Percentiles rank a stretch among this genome's conserved stretches.
Evolutionary conservation across 1,284 basidiomycete genomes (phyloP).

Genomic region (Afroboletus lepidellus): DNA sequence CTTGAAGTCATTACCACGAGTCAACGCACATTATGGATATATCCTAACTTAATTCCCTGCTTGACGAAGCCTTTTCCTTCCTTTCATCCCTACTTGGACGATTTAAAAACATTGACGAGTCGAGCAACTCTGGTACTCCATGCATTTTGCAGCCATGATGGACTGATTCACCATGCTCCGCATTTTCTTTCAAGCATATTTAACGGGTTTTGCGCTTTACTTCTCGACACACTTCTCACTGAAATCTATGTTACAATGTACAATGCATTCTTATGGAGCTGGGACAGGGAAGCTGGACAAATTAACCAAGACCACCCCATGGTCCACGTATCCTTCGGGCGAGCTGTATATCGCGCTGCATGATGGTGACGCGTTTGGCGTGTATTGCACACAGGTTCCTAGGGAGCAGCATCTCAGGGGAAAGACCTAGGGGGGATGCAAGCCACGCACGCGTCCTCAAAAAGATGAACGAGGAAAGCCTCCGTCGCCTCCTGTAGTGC

Average conservation of each 20-base stretch:
- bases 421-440: background rate
- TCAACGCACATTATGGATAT: conserved; percentile 26
- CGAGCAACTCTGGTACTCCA: conserved; percentile 6
- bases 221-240: conserved; percentile 12
- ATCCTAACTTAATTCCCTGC: conserved; percentile 20
- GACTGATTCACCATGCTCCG: conserved; percentile 16
- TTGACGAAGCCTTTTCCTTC: conserved; percentile 8
- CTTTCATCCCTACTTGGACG: conserved; percentile 19
- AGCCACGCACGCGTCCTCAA: conserved; percentile 88
- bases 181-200: conserved; percentile 13
- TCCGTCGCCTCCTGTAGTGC: conserved; percentile 95
- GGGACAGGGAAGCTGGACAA: background rate
- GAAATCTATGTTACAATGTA: conserved; percentile 30
- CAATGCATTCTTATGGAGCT: conserved; percentile 22
- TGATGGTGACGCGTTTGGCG: conserved; percentile 97
- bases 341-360: conserved; percentile 96
- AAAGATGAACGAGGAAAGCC: conserved; percentile 90
- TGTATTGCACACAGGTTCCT: conserved; percentile 96
- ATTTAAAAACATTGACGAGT: conserved; percentile 12
- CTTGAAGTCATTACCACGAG: conserved; percentile 13
- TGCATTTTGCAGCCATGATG: conserved; percentile 17
- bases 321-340: conserved; percentile 91
- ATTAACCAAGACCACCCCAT: conserved; percentile 58
- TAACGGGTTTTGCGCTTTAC: conserved; percentile 8
- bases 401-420: conserved; percentile 5